A percentile compares a stretch with the other conserved stretches of the same genome.
Conservation (phyloP, 2,329 filamentous ascomycete genomes). For the Cladobotryum mycophilum region DNA sequence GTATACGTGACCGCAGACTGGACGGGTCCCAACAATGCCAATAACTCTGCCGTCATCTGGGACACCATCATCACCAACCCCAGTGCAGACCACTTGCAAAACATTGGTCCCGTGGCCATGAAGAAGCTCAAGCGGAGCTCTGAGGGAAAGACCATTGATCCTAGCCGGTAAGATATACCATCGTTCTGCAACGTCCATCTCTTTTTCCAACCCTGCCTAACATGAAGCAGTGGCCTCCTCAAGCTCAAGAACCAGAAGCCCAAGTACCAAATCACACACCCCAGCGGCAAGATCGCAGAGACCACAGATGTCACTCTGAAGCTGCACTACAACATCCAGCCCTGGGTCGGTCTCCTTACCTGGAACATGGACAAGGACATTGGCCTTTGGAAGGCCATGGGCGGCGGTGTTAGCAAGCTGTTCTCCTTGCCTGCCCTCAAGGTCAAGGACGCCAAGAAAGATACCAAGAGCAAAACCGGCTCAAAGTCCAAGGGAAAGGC, state of each 20-base stretch:
- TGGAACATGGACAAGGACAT: constrained; percentile 63
- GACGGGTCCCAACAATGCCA: constrained; percentile 37
- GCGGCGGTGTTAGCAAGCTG: constrained; percentile 55
- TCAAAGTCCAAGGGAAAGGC: constrained; percentile 8
- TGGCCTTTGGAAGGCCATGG: constrained; percentile 58
- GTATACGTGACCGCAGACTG: constrained; percentile 86
- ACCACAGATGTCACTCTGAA: constrained; percentile 68
- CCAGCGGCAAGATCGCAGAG: constrained; percentile 69
- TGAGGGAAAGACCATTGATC: constrained; percentile 54
- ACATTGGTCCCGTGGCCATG: constrained; percentile 52
- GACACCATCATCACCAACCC: constrained; percentile 83
- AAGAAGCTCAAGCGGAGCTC: constrained; percentile 57
- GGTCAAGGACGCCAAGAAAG: constrained; percentile 40
- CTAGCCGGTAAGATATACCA: constrained; percentile 40
- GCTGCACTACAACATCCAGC: constrained; percentile 94
- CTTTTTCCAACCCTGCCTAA: not conserved
- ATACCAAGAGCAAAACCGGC: constrained; percentile 14
- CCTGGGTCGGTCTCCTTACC: constrained; percentile 83
- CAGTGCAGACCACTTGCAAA: constrained; percentile 56
- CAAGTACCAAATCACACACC: constrained; percentile 96
- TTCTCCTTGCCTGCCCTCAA: constrained; percentile 64
- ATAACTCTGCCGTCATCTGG: constrained; percentile 85
- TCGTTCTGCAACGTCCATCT: not conserved
- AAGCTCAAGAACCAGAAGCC: constrained; percentile 77
- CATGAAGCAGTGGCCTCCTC: constrained; percentile 58